phyloP scores from a whole-genome alignment of 1,284 basidiomycete genomes.

The Vanrija sp. region DNA sequence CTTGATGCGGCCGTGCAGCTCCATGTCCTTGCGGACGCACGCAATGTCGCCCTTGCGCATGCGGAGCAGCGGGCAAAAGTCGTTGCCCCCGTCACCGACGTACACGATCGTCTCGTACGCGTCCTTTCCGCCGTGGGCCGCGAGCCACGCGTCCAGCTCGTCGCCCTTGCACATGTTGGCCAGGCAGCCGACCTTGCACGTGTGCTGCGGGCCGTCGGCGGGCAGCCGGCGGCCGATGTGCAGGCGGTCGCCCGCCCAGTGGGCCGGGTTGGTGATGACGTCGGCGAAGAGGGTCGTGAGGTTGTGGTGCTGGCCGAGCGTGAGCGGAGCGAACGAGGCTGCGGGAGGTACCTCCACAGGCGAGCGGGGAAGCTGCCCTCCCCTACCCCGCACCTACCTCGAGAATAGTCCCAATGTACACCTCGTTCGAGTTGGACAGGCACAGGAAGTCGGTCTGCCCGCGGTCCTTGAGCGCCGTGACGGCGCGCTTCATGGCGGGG shows the following conservation, averaged over 20 bases:
- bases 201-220: constrained; percentile 72
- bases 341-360: background rate
- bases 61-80: constrained; percentile 86
- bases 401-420: constrained; percentile 88
- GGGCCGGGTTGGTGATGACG: constrained; percentile 88
- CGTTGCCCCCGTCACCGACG: constrained; percentile 91
- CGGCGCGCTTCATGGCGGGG: constrained; percentile 90
- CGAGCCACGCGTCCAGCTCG: constrained; percentile 78
- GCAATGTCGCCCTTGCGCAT: constrained; percentile 61
- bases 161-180: constrained; percentile 99
- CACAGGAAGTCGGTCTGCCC: constrained; percentile 78
- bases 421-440: constrained; percentile 87
- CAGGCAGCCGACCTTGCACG: constrained; percentile 81
- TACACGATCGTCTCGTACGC: constrained; percentile 78
- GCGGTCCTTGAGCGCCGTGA: constrained; percentile 63
- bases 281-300: constrained; percentile 72
- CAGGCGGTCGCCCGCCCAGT: constrained; percentile 72
- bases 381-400: constrained; percentile 55
- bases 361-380: background rate
- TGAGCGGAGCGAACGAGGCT: background rate
- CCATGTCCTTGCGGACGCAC: constrained; percentile 70
- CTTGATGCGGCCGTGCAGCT: constrained; percentile 68
- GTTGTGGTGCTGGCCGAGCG: constrained; percentile 52
- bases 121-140: constrained; percentile 58
- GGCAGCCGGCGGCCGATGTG: constrained; percentile 72